These are phyloP conservation scores for Cordyceps cateniannulata DNA, from an alignment of 2,329 filamentous ascomycete species.

Conservation along the genomic window DNA sequence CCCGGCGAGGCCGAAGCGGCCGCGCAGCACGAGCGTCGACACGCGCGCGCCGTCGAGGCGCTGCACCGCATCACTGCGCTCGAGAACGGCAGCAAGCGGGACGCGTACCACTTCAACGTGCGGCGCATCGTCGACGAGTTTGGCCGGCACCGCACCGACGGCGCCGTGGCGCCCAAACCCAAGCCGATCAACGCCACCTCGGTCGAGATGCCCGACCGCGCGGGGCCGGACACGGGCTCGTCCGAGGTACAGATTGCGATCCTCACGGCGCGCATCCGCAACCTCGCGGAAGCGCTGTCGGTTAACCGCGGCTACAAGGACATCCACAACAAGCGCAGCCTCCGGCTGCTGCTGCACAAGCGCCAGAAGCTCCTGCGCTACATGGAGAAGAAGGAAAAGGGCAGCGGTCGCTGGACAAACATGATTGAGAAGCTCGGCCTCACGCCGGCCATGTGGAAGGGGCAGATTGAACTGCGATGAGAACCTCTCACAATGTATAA, in stretches of 20 bases:
- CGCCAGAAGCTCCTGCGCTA: conserved; percentile 86
- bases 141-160: conserved; percentile 84
- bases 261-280: conserved; percentile 86
- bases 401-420: conserved; percentile 83
- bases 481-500: conserved; percentile 16
- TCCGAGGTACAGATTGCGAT: conserved; percentile 98
- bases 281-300: conserved; percentile 66
- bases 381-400: conserved; percentile 81
- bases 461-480: conserved; percentile 58
- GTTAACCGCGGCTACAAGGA: conserved; percentile 68
- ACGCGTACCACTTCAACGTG: conserved; percentile 75
- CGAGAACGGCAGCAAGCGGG: conserved; percentile 69
- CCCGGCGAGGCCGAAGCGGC: conserved; percentile 27
- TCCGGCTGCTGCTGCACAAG: conserved; percentile 78
- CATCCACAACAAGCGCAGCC: conserved; percentile 88
- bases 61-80: conserved; percentile 74
- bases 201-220: conserved; percentile 45
- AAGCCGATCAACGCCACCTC: conserved; percentile 36
- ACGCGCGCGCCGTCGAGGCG: conserved; percentile 66
- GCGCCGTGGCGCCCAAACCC: conserved; percentile 56
- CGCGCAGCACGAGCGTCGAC: conserved; percentile 45
- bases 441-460: conserved; percentile 82
- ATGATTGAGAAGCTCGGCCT: conserved; percentile 79
- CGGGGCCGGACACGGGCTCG: conserved; percentile 89
- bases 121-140: conserved; percentile 80